These are phyloP conservation scores for Geotrichum candidum DNA, from an alignment of 1,139 yeast species.

Conservation along the genomic window DNA sequence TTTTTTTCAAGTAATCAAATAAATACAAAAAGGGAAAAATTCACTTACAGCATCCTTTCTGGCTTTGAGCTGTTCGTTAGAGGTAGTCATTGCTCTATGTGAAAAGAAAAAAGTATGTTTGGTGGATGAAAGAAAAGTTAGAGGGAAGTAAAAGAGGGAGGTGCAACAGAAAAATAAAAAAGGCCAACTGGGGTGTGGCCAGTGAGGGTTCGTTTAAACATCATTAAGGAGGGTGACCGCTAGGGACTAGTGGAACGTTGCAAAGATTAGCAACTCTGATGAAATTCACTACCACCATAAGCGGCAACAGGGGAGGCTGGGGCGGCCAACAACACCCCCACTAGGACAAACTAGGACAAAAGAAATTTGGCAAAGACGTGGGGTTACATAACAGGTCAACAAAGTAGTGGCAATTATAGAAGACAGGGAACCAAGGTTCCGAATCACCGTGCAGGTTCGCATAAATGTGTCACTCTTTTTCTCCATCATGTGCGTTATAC, in stretches of 20 bases:
- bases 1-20: no score
- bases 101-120: neutral
- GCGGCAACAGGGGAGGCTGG: neutral
- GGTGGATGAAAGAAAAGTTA: neutral
- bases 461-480: no score
- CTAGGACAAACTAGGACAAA: neutral
- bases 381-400: neutral
- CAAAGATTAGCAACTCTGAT: neutral
- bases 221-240: neutral
- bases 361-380: neutral
- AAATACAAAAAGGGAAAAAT: neutral
- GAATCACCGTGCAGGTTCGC: neutral
- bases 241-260: neutral
- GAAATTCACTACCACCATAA: neutral
- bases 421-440: neutral
- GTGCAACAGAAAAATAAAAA: neutral
- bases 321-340: neutral
- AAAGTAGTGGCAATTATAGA: neutral
- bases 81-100: neutral
- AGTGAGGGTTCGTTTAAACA: neutral
- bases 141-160: neutral
- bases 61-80: neutral
- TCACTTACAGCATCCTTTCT: conserved; percentile 10
- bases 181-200: neutral
- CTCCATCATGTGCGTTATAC: no score